These are phyloP conservation scores for Aspergillus quadrilineatus DNA, from an alignment of 2,329 filamentous ascomycete genomes.

Conservation along the genomic window DNA sequence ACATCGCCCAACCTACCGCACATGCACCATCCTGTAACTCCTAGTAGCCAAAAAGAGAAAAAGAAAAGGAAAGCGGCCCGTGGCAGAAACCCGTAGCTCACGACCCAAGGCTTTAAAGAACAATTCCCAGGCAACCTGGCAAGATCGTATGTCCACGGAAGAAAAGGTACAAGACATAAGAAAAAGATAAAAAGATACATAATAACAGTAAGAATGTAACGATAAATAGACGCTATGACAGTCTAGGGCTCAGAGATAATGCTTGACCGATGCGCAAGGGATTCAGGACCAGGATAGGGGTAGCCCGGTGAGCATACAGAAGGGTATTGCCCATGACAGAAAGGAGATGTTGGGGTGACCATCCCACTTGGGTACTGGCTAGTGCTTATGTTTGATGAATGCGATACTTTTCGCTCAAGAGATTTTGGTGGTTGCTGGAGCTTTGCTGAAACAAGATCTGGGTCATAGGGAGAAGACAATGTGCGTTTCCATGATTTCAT, in stretches of 20 bases:
- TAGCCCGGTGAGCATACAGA: constrained; percentile 31
- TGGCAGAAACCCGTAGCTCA: neutral
- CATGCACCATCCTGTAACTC: constrained; percentile 13
- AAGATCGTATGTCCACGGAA: neutral
- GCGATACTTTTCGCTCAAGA: constrained; percentile 20
- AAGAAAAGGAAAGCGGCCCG: neutral
- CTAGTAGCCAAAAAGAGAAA: neutral
- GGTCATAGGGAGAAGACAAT: constrained; percentile 28
- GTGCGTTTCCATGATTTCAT: constrained; percentile 32
- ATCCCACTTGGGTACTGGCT: constrained; percentile 18
- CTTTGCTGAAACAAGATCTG: constrained; percentile 19
- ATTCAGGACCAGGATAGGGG: constrained; percentile 27
- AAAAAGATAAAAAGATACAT: constrained; percentile 4
- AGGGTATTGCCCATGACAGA: constrained; percentile 25
- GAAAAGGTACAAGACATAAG: constrained; percentile 6
- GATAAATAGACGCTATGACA: neutral
- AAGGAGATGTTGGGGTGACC: constrained; percentile 23
- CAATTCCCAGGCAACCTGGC: too few relatives aligned
- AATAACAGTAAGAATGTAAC: constrained; percentile 2
- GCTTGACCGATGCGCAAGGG: constrained; percentile 23
- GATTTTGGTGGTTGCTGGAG: constrained; percentile 20
- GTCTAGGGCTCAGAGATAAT: constrained; percentile 22
- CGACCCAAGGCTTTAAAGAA: too few relatives aligned
- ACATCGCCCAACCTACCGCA: neutral
- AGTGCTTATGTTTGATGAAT: constrained; percentile 17